Conservation (phyloP, 192 early-diverging fungal species). For the Rhizophagus clarus region DNA sequence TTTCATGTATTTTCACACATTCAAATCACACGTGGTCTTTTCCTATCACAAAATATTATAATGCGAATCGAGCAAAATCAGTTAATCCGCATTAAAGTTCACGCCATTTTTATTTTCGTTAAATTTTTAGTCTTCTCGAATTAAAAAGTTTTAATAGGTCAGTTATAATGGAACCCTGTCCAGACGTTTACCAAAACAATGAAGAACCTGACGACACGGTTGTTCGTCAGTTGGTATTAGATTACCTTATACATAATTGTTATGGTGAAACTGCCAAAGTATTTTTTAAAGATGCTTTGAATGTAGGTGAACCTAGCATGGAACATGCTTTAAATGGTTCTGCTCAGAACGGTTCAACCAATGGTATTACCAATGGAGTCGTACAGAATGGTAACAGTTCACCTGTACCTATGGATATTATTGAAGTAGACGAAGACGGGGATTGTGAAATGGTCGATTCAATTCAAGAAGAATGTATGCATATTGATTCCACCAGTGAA, state of each 20-base stretch:
- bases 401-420: constrained; percentile 7
- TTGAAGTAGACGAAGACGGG: background rate
- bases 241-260: constrained; percentile 70
- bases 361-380: background rate
- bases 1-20: too few species aligned
- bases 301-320: constrained; percentile 35
- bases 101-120: background rate
- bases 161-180: constrained; percentile 17
- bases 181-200: background rate
- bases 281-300: constrained; percentile 52
- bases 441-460: constrained; percentile 29
- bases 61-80: too few species aligned
- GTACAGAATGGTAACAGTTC: constrained; percentile 16
- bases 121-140: background rate
- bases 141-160: background rate
- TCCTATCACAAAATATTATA: too few species aligned
- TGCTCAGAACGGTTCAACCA: constrained; percentile 21
- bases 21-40: too few species aligned
- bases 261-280: constrained; percentile 65
- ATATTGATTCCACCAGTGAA: constrained; percentile 30
- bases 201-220: constrained; percentile 38
- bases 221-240: constrained; percentile 57
- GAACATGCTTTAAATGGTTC: constrained; percentile 28
- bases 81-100: too few species aligned
- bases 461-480: constrained; percentile 32